Base-by-base conservation (phyloP, 176 grass and related monocot genomes). In the Avena sativa region DNA sequence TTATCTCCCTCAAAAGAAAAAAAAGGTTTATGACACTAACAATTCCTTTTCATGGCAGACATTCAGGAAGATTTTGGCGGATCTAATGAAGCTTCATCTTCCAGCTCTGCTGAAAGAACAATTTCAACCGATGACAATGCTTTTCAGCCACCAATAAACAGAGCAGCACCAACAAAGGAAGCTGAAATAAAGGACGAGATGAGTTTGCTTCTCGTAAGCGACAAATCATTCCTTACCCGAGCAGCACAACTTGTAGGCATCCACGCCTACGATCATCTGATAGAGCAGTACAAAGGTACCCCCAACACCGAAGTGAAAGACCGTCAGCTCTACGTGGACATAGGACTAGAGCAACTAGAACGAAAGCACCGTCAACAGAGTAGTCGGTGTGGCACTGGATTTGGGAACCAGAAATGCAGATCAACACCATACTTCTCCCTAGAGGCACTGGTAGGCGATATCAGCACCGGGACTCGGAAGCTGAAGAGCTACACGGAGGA, bases 191-290 rank as follows among this genome's bases (percentile, higher is more conserved):
- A 64, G 67, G 91, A 83, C 20, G 88, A 95, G 64, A 88, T 89
- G 23, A 91, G 21, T 61, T 62, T 89, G 80, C 36, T 94, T 75
- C 92, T 95, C 88, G 79, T 95, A 63, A 90, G 84, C 36, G 86
- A 75, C 49, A 69, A 81, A 38, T 76, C 75, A 34, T 95, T 95
- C 56, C 62, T 90, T 44, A 62, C 11, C 43, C 32, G 19, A 80
- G 89, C 85, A 85, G 81, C 76, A 46, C 28, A 93, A 12, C 67
- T 91, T 8, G 48, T 83, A 32, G 84, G 87, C 53, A 15, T 83
- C 0, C 25, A 34, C 6, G 2, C 62, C 12, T 66, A 23, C 1
- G 12, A 71, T 59, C 46, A 34, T 85, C 57, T 86, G 21, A 36
- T 38, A 8, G 23, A 85, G 49, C 81, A 66, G 32, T 83, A 15